phyloP scores from a whole-genome alignment of 139 green algal genomes.

The Astrephomene gubernaculifera region DNA sequence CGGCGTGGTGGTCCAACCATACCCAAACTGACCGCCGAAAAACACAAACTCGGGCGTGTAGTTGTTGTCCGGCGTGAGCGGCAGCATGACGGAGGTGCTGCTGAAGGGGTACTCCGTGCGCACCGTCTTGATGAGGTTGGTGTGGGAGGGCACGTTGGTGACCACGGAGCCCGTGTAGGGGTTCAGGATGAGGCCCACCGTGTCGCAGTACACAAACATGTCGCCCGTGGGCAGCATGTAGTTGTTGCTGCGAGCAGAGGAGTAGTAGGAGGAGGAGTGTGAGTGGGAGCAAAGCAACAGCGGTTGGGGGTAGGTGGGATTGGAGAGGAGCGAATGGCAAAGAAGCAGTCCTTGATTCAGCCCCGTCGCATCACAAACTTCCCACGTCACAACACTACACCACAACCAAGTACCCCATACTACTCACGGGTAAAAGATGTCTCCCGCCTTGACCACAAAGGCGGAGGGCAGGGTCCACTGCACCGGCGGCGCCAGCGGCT shows the following conservation, averaged over 20 bases:
- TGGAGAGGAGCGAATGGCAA: too few species aligned
- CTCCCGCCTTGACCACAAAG: slow-evolving; percentile 14
- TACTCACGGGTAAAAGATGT: slow-evolving; percentile 44
- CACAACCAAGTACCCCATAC: too few species aligned
- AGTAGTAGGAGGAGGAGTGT: background rate
- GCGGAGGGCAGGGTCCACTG: slow-evolving; percentile 4
- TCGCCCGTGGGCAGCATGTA: slow-evolving; percentile 50
- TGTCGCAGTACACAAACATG: slow-evolving; percentile 52
- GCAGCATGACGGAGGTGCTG: slow-evolving; percentile 40
- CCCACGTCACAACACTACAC: too few species aligned
- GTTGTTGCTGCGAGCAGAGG: slow-evolving; percentile 33
- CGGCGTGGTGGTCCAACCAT: slow-evolving; percentile 39
- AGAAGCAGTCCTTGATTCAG: too few species aligned
- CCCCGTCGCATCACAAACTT: too few species aligned
- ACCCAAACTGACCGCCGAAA: slow-evolving; percentile 44
- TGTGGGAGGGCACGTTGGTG: slow-evolving; percentile 17
- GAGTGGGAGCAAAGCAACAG: too few species aligned
- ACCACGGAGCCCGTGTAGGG: slow-evolving; percentile 13
- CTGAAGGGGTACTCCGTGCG: slow-evolving; percentile 56
- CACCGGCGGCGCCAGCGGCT: background rate
- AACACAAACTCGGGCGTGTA: slow-evolving; percentile 54
- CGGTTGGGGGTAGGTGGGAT: too few species aligned
- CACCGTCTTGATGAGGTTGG: slow-evolving; percentile 6
- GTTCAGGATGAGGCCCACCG: slow-evolving; percentile 46
- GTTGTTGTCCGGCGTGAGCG: slow-evolving; percentile 44